phyloP scores from a whole-genome alignment of 1,284 basidiomycete species.

The Trichosporon inkin region DNA sequence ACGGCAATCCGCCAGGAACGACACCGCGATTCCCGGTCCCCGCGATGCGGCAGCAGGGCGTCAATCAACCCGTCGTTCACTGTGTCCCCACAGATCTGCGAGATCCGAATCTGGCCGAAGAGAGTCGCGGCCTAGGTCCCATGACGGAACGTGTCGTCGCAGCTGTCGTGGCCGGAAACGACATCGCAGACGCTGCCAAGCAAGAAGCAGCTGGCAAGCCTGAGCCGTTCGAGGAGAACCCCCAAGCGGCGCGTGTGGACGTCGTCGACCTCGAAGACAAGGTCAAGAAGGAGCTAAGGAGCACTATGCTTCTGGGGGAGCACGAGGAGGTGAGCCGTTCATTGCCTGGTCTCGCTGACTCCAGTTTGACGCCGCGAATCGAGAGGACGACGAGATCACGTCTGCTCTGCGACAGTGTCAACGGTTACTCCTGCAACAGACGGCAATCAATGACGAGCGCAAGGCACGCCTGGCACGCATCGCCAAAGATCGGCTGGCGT shows the following conservation, averaged over 20 bases:
- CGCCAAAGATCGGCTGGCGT: constrained; percentile 81
- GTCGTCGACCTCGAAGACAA: constrained; percentile 56
- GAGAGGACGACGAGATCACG: constrained; percentile 89
- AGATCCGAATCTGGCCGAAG: constrained; percentile 44
- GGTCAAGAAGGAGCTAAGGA: constrained; percentile 55
- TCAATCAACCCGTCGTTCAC: constrained; percentile 11
- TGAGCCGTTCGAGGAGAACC: constrained; percentile 20
- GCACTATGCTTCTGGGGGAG: constrained; percentile 54
- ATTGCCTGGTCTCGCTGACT: background rate
- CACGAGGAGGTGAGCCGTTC: constrained; percentile 51
- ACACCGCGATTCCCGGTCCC: constrained; percentile 38
- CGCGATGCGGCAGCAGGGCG: constrained; percentile 27
- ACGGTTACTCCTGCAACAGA: constrained; percentile 68
- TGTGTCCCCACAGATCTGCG: constrained; percentile 29
- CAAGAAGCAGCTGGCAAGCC: constrained; percentile 49
- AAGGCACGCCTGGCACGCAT: constrained; percentile 68
- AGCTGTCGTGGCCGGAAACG: constrained; percentile 59
- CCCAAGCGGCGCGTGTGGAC: constrained; percentile 33
- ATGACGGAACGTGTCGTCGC: constrained; percentile 60
- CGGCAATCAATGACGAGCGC: constrained; percentile 75
- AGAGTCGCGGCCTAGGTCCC: constrained; percentile 41
- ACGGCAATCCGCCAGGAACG: constrained; percentile 53
- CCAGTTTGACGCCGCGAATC: constrained; percentile 69
- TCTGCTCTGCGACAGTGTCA: constrained; percentile 84
- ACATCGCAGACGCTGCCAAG: constrained; percentile 52